A percentile compares a stretch with the other conserved stretches of the same genome.
These are phyloP conservation scores for Zostera marina DNA, from an alignment of 116 monocot genomes.

Conservation along the genomic window DNA sequence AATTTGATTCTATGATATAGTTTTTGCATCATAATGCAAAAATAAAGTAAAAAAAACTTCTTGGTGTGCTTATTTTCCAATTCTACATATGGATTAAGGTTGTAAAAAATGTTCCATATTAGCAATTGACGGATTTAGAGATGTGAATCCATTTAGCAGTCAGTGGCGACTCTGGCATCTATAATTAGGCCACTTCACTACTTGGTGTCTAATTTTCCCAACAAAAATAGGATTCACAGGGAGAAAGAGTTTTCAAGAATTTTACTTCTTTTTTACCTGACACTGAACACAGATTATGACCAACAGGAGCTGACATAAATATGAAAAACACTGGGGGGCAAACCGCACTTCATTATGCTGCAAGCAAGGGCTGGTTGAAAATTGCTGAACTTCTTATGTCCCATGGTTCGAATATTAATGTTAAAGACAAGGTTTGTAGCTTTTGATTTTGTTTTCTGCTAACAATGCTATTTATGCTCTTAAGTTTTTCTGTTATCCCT, in stretches of 20 bases:
- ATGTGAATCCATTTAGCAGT: too few species aligned
- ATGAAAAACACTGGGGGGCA: constrained; percentile 67
- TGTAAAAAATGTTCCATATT: too few species aligned
- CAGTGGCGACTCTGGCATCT: too few species aligned
- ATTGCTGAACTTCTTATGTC: constrained; percentile 65
- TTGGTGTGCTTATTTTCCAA: too few species aligned
- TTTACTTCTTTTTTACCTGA: background rate
- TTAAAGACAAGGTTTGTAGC: constrained; percentile 55
- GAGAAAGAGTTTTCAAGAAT: background rate
- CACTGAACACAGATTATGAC: background rate
- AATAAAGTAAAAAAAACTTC: too few species aligned
- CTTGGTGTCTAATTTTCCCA: too few species aligned
- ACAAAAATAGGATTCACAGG: background rate
- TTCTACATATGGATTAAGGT: too few species aligned
- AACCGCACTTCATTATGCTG: constrained; percentile 91
- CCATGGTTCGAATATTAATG: constrained; percentile 67
- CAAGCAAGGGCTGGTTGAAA: constrained; percentile 77
- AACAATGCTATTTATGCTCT: background rate
- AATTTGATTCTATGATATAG: too few species aligned
- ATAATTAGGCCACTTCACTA: too few species aligned
- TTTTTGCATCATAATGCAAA: too few species aligned
- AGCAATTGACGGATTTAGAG: too few species aligned
- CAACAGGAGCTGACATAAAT: constrained; percentile 63
- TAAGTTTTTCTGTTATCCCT: background rate
- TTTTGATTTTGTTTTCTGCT: background rate